Percentiles rank a stretch among this genome's conserved stretches.
phyloP scores from a whole-genome alignment of 2,329 filamentous ascomycete genomes.

The Pseudogymnoascus sp. region DNA sequence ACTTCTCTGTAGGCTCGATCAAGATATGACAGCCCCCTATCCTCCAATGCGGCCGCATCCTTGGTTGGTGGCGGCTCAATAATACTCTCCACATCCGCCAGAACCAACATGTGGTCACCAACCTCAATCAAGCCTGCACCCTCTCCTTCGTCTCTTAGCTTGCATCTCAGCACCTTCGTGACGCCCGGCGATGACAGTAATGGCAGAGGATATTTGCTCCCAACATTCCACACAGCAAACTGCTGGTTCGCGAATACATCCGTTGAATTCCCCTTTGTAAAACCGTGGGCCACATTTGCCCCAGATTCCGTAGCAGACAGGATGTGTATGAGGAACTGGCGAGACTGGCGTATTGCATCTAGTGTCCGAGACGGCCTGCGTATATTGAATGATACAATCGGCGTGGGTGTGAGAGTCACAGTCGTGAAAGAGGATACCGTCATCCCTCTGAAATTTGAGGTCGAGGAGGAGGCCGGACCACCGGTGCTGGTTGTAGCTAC shows the following conservation, averaged over 20 bases:
- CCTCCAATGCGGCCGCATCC: neutral
- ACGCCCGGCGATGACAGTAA: constrained; percentile 15
- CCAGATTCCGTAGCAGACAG: constrained; percentile 17
- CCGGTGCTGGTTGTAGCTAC: constrained; percentile 21
- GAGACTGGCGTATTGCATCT: constrained; percentile 16
- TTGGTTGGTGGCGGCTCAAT: constrained; percentile 11
- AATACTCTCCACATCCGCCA: constrained; percentile 21
- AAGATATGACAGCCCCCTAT: constrained; percentile 7
- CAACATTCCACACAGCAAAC: neutral
- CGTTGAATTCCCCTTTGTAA: constrained; percentile 20
- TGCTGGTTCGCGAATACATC: constrained; percentile 9
- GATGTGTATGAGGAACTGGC: constrained; percentile 24
- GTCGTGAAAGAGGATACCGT: constrained; percentile 30
- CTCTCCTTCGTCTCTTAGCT: constrained; percentile 13
- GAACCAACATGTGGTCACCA: constrained; percentile 25
- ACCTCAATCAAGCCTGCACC: constrained; percentile 18
- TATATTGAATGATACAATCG: constrained; percentile 29
- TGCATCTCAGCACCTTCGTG: constrained; percentile 18
- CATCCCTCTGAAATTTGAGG: constrained; percentile 20
- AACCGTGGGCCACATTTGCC: constrained; percentile 20
- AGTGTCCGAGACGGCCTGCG: constrained; percentile 25
- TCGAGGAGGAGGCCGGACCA: neutral
- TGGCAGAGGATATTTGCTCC: constrained; percentile 11
- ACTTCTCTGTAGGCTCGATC: constrained; percentile 11
- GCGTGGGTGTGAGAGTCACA: constrained; percentile 23